Conservation (phyloP, 768 basidiomycete genomes). For the Roridomyces roridus region DNA sequence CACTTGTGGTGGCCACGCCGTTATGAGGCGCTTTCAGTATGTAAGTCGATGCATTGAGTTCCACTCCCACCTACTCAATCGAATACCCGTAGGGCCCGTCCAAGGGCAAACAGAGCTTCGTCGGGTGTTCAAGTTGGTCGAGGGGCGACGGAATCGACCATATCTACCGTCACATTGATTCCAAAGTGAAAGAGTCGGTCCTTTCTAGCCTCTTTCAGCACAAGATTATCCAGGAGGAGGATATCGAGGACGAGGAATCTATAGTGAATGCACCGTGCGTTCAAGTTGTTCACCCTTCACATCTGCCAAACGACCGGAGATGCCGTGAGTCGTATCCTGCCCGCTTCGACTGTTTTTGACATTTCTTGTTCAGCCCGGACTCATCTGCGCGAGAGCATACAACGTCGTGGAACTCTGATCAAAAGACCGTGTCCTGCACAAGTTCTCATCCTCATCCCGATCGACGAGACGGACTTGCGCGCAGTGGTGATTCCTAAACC, state of each 20-base stretch:
- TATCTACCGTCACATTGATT: no score
- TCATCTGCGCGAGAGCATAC: background rate
- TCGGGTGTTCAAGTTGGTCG: constrained; percentile 3
- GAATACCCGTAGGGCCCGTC: background rate
- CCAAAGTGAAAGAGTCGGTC: no score
- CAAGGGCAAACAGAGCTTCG: background rate
- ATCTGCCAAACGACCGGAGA: background rate
- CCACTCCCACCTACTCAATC: no score
- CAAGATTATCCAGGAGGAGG: background rate
- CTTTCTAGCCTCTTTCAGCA: no score
- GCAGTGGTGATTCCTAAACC: background rate
- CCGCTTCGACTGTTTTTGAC: background rate
- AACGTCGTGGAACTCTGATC: background rate
- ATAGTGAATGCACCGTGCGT: background rate
- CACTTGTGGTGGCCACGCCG: background rate
- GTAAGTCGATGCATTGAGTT: background rate
- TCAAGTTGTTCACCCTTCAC: background rate
- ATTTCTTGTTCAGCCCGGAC: background rate
- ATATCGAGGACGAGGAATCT: background rate
- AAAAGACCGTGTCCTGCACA: background rate
- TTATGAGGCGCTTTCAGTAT: background rate
- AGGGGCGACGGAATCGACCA: background rate
- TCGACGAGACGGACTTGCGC: background rate
- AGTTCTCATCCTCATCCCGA: background rate
- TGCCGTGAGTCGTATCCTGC: background rate